Base-by-base conservation (phyloP, 805 yeast species). In the Cyberlindnera veronae region DNA sequence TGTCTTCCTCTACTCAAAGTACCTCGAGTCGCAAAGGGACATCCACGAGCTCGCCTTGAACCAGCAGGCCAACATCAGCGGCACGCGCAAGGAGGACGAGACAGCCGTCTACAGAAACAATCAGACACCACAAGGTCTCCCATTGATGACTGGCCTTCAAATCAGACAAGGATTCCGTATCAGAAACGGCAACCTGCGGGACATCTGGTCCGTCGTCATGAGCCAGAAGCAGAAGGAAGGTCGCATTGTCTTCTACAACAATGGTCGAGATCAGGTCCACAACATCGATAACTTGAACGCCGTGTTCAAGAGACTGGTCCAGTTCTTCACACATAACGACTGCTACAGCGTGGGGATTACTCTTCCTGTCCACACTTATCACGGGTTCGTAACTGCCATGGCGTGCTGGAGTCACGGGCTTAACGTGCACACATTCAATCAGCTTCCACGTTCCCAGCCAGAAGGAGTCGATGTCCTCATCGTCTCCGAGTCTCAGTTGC, bases 71-170 rank as follows among this genome's bases (percentile, higher is more conserved):
- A 69, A 79, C 16, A 62, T 82, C 24, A 75, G 83, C 3, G 63
- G 79, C 6, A 81, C 86, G 1, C 68, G 95, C n/a, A 67, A 72
- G 31, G 67, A 69, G 5, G 69, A 74, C 36, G 95, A 89, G 58
- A 76, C 90, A 13, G 90, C 95, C 0, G 67, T 84, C 10, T 81
- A 84, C 60, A 72, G 93, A 47, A 82, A 88, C 36, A 77, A 78
- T 33, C 79, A 83, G 49, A 77, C 84, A 23, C 93, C 90, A 17
- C 79, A 77, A 55, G 85, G 87, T 5, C 58, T 76, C 43, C 82
- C 85, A 1, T 67, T 89, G 41, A 69, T 81, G 17, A 73, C 84
- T 3, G 95, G 95, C 0, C 62, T 85, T 40, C 76, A 77, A 33
- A 72, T 89, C 18, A 71, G 86, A 31, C 68, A 74, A 19, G 79